Conservation (phyloP, 148 eudicot species). For the Nyssa sinensis region DNA sequence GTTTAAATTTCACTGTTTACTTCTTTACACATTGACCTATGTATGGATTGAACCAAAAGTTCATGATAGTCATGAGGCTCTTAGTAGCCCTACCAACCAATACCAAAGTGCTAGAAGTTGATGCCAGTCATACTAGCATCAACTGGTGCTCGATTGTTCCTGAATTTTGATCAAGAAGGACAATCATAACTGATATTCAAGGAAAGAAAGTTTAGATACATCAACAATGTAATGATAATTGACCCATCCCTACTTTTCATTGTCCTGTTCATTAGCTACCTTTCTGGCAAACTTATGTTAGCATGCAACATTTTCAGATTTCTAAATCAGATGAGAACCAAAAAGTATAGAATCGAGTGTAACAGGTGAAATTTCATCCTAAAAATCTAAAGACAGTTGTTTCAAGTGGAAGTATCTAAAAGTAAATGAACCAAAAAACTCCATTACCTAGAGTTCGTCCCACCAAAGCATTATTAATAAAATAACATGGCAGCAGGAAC, state of each 20-base stretch:
- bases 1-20: no score
- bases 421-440: not conserved
- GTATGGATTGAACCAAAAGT: no score
- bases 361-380: not conserved
- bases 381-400: constrained; percentile 2
- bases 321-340: not conserved
- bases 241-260: not conserved
- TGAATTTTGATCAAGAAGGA: not conserved
- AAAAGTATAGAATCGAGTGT: not conserved
- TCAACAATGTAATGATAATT: not conserved
- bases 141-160: not conserved
- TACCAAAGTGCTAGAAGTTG: constrained; percentile 7
- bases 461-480: not conserved
- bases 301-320: not conserved
- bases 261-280: not conserved
- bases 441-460: no score
- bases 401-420: not conserved
- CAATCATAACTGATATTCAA: not conserved
- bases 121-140: not conserved
- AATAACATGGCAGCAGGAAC: not conserved
- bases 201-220: not conserved
- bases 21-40: no score
- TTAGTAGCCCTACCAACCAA: not conserved
- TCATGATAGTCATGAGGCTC: not conserved
- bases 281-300: not conserved